These are phyloP conservation scores for Gynandropsis gynandra DNA, from an alignment of 345 rosid genomes.

Conservation along the genomic window DNA sequence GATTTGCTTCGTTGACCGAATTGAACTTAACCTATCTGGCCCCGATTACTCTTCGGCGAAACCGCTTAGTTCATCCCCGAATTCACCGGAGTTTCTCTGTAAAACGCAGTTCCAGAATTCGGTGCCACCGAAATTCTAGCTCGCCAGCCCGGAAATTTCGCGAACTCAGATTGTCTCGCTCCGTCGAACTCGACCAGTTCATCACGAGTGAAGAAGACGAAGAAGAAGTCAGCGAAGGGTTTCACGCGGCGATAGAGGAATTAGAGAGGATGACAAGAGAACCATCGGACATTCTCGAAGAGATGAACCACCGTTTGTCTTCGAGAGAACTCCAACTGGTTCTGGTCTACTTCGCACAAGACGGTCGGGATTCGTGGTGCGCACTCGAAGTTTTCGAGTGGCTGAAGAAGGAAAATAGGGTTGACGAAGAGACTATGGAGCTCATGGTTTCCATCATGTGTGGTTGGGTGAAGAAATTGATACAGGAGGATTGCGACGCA, in stretches of 20 bases:
- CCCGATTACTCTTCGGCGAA: constrained; percentile 22
- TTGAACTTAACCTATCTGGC: constrained; percentile 26
- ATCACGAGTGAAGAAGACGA: constrained; percentile 64
- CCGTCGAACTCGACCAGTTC: constrained; percentile 58
- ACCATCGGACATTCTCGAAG: constrained; percentile 79
- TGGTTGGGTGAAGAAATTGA: constrained; percentile 73
- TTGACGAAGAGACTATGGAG: constrained; percentile 88
- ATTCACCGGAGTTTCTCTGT: background rate
- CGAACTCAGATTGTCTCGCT: constrained; percentile 35
- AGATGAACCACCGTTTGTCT: constrained; percentile 79
- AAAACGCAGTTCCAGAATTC: constrained; percentile 26
- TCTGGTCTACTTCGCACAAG: constrained; percentile 84
- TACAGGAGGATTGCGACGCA: constrained; percentile 50
- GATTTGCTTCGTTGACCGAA: constrained; percentile 36
- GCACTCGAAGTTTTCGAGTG: constrained; percentile 94
- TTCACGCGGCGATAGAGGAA: constrained; percentile 86
- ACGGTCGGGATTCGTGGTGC: constrained; percentile 96
- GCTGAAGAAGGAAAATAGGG: constrained; percentile 70
- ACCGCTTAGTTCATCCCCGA: constrained; percentile 17
- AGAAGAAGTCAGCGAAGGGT: constrained; percentile 69
- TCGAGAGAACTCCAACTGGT: constrained; percentile 71
- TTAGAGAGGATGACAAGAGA: constrained; percentile 81
- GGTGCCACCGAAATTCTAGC: constrained; percentile 29
- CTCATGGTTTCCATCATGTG: constrained; percentile 92
- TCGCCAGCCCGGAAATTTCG: constrained; percentile 23